Percentiles rank a stretch among this genome's conserved stretches.
Conservation (phyloP, 2,329 filamentous ascomycete genomes). For the Aureobasidium zeae region DNA sequence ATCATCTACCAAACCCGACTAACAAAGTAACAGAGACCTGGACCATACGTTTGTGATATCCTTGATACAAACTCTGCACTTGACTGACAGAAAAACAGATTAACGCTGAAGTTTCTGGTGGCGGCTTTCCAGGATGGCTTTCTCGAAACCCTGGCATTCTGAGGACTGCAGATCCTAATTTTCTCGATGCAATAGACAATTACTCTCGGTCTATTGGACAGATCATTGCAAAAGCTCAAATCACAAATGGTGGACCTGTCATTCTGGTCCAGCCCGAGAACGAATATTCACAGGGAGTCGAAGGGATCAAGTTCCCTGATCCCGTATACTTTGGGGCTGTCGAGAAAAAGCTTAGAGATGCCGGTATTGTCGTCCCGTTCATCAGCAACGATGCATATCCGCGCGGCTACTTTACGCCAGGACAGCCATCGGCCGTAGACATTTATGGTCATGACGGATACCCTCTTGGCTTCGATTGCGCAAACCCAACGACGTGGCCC, state of each 20-base stretch:
- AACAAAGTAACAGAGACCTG: slow-evolving; percentile 33
- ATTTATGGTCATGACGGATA: slow-evolving; percentile 46
- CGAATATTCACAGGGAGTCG: slow-evolving; percentile 42
- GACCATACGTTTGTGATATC: slow-evolving; percentile 74
- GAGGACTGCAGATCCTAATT: slow-evolving; percentile 54
- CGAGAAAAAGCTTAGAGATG: slow-evolving; percentile 53
- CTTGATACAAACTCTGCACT: too few relatives aligned
- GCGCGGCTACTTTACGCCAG: slow-evolving; percentile 53
- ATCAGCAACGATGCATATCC: slow-evolving; percentile 55
- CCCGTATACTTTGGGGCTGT: slow-evolving; percentile 61
- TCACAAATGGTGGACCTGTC: slow-evolving; percentile 72
- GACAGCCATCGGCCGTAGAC: slow-evolving; percentile 41
- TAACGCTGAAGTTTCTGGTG: slow-evolving; percentile 67
- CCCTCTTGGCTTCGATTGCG: slow-evolving; percentile 41
- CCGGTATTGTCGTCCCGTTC: slow-evolving; percentile 51
- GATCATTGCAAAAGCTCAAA: slow-evolving; percentile 65
- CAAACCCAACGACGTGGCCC: slow-evolving; percentile 55
- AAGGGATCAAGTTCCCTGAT: slow-evolving; percentile 48
- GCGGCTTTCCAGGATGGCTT: slow-evolving; percentile 74
- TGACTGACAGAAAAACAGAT: slow-evolving; percentile 34
- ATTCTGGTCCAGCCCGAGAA: slow-evolving; percentile 77
- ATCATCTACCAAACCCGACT: neutral
- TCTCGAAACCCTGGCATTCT: slow-evolving; percentile 57
- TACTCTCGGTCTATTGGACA: slow-evolving; percentile 39
- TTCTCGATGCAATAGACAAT: slow-evolving; percentile 56